phyloP scores from a whole-genome alignment of 495 filamentous ascomycete genomes.

The Polyplosphaeria fusca region DNA sequence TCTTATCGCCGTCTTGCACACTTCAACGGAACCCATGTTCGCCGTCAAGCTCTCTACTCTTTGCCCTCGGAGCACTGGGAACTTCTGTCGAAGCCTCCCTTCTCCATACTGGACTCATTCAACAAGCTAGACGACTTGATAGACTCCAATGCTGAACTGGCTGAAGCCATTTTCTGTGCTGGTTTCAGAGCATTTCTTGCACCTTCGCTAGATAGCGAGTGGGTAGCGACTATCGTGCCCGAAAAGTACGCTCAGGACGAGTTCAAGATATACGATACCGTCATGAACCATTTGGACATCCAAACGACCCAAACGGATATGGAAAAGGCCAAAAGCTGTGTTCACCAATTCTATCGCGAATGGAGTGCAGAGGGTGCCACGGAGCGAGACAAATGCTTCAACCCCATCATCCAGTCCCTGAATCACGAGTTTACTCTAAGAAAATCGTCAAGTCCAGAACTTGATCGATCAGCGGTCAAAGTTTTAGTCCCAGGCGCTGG shows the following conservation, averaged over 20 bases:
- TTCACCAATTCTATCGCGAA: slow-evolving; percentile 92
- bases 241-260: slow-evolving; percentile 20
- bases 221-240: slow-evolving; percentile 15
- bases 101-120: slow-evolving; percentile 75
- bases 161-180: slow-evolving; percentile 65
- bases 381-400: slow-evolving; percentile 74
- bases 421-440: slow-evolving; percentile 49
- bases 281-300: slow-evolving; percentile 23
- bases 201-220: slow-evolving; percentile 35
- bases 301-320: slow-evolving; percentile 53
- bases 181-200: slow-evolving; percentile 63
- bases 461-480: slow-evolving; percentile 44
- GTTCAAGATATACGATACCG: slow-evolving; percentile 18
- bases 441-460: slow-evolving; percentile 22
- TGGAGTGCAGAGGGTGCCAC: slow-evolving; percentile 76
- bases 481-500: slow-evolving; percentile 89
- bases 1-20: slow-evolving; percentile 76
- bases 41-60: slow-evolving; percentile 86
- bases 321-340: slow-evolving; percentile 85
- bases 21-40: slow-evolving; percentile 79
- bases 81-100: slow-evolving; percentile 73
- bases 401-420: slow-evolving; percentile 65
- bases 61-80: slow-evolving; percentile 80
- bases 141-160: slow-evolving; percentile 75
- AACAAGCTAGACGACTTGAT: slow-evolving; percentile 81